Percentiles rank a stretch among this genome's conserved stretches.
phyloP scores from a whole-genome alignment of 2,329 filamentous ascomycete species.

The Bipolaris oryzae region DNA sequence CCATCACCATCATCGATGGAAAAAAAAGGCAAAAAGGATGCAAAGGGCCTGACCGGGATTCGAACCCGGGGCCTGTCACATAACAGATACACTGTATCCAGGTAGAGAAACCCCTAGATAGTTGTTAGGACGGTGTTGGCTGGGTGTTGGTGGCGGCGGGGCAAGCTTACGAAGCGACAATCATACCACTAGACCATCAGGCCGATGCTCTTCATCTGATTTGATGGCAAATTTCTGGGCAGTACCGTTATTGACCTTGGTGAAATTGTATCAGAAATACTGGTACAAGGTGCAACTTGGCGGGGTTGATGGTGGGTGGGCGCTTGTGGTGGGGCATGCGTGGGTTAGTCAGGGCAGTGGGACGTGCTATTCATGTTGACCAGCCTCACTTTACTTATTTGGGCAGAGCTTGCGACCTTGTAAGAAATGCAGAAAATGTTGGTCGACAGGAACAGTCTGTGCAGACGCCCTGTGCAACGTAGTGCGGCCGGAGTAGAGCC shows the following conservation, averaged over 20 bases:
- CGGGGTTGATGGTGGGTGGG: not conserved
- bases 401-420: conserved; percentile 21
- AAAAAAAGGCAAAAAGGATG: not conserved
- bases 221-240: conserved; percentile 10
- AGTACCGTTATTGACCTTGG: not conserved
- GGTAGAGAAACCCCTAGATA: conserved; percentile 18
- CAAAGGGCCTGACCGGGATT: conserved; percentile 41
- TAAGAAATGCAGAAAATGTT: not conserved
- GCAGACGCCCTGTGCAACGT: not conserved
- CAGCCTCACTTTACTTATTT: conserved; percentile 16
- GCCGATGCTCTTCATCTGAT: conserved; percentile 18
- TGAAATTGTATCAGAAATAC: not conserved
- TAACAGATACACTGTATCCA: conserved; percentile 31
- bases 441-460: conserved; percentile 5
- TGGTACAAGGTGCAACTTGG: no score
- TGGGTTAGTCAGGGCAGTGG: conserved; percentile 15
- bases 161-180: conserved; percentile 37
- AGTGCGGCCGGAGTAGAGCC: not conserved
- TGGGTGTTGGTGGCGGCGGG: not conserved
- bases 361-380: conserved; percentile 11
- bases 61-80: conserved; percentile 50
- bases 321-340: conserved; percentile 7
- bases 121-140: not conserved
- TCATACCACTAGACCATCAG: conserved; percentile 43
- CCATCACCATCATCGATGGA: no score